Conservation (phyloP, 148 eudicot species). For the Amaranthus cruentus region DNA sequence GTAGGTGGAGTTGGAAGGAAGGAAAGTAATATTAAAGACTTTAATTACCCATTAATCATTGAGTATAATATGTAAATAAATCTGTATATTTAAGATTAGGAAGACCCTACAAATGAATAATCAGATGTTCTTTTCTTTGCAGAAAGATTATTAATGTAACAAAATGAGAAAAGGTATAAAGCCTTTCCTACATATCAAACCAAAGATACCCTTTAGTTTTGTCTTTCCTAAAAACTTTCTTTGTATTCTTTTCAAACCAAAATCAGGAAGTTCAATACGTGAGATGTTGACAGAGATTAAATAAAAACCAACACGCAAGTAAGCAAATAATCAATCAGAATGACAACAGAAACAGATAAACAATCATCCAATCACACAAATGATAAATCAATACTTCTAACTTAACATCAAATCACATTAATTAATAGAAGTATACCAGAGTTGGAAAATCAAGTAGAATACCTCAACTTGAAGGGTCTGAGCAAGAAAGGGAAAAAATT, state of each 20-base stretch:
- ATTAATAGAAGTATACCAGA: not conserved
- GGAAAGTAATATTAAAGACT: not conserved
- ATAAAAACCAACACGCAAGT: not conserved
- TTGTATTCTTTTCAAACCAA: not conserved
- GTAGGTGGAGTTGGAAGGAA: slow-evolving; percentile 5
- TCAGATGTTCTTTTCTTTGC: slow-evolving; percentile 10
- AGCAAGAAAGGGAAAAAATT: too few relatives aligned
- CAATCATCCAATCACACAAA: not conserved
- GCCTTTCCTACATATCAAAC: not conserved
- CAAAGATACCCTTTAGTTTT: not conserved
- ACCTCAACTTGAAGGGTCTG: too few relatives aligned
- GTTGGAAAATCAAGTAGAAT: too few relatives aligned
- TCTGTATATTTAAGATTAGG: not conserved
- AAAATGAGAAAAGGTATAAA: too few relatives aligned
- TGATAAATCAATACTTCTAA: not conserved
- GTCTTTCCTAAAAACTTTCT: not conserved
- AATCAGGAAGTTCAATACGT: not conserved
- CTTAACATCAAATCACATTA: not conserved
- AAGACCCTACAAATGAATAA: slow-evolving; percentile 6
- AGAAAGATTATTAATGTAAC: too few relatives aligned
- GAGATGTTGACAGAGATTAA: not conserved
- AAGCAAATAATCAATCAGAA: not conserved
- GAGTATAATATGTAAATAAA: too few relatives aligned
- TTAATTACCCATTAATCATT: not conserved
- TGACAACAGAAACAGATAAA: not conserved